Conservation (phyloP, 2,329 filamentous ascomycete genomes). For the Alternaria incomplexa region DNA sequence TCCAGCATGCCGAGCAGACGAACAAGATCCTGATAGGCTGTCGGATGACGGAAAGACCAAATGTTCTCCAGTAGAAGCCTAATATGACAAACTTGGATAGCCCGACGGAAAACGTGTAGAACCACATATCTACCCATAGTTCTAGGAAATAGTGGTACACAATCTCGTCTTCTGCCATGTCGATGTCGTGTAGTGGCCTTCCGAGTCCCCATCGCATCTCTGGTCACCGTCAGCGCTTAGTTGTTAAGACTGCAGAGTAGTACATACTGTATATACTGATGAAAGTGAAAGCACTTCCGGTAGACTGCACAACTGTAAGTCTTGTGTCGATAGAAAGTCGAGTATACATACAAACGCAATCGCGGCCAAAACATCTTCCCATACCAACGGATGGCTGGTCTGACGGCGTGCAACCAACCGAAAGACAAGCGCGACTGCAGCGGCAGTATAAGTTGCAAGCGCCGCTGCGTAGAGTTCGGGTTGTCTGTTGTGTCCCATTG, state of each 20-base stretch:
- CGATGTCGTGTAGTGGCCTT: conserved; percentile 18
- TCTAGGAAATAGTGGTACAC: conserved; percentile 25
- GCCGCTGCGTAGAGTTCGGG: conserved; percentile 27
- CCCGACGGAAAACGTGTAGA: conserved; percentile 32
- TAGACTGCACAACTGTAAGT: not conserved
- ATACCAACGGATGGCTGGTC: conserved; percentile 19
- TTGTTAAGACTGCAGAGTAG: not conserved
- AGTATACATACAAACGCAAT: conserved; percentile 18
- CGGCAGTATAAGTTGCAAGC: conserved; percentile 25
- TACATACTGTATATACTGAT: conserved; percentile 30
- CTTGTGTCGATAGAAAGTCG: not conserved
- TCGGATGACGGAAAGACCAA: conserved; percentile 23
- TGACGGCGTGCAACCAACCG: conserved; percentile 22
- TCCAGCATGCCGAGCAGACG: conserved; percentile 17
- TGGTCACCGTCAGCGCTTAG: conserved; percentile 10
- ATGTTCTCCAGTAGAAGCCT: conserved; percentile 33
- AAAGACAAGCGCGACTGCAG: conserved; percentile 22
- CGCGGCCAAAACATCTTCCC: conserved; percentile 30
- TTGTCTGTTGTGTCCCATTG: conserved; percentile 22
- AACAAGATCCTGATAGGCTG: conserved; percentile 26
- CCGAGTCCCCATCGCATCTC: conserved; percentile 35
- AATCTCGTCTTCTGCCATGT: conserved; percentile 19
- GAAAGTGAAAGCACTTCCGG: conserved; percentile 29
- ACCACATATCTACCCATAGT: conserved; percentile 32
- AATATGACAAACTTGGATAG: conserved; percentile 31